Base-by-base conservation (phyloP, 2,329 filamentous ascomycete genomes). In the Xylariales sp. region DNA sequence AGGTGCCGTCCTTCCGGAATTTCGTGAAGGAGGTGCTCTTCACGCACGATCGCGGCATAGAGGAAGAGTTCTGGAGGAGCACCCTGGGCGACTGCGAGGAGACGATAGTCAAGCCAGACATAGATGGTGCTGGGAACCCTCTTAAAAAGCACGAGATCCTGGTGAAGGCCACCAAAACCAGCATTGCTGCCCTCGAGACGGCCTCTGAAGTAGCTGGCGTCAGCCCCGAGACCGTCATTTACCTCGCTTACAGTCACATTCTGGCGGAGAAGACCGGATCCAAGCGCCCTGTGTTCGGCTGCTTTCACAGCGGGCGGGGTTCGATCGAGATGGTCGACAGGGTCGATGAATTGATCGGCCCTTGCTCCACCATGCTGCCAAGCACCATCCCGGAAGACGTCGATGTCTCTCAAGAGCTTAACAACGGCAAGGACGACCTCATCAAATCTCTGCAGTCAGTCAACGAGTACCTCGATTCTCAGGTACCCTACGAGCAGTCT, bases 311-410 rank as follows among this genome's bases (percentile, higher is more conserved):
- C 6, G 42, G 42, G 11, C 36, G 42, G 7, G 17, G 20, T 8
- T 42, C 42, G 4, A 33, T 33, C 16, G 28, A 41, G 10, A 28
- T 6, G 2, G 29, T 42, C 17, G 40, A 39, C 12, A 23, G 33
- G n/a, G 38, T 39, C 29, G 40, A 42, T 5, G 16, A 27, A 7
- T 15, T 42, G 6, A 29, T 33, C 16, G 42, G 42, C 6, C 42
- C 42, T n/a, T 42, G 40, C 16, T 25, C 41, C 19, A 45, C 41
- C 36, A 39, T 45, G 36, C 36, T 41, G 11, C 42, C 42, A 11
- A 36, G 38, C 33, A 35, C 36, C 19, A 24, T 42, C 17, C 36
- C 31, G 13, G 38, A 37, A 16, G 41, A 21, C 14, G 29, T 27
- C 2, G 25, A 38, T 25, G 36, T 38, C 2, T 38, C 36, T 24